Base-by-base conservation (phyloP, 441 rosid species). In the Erysimum cheiri region DNA sequence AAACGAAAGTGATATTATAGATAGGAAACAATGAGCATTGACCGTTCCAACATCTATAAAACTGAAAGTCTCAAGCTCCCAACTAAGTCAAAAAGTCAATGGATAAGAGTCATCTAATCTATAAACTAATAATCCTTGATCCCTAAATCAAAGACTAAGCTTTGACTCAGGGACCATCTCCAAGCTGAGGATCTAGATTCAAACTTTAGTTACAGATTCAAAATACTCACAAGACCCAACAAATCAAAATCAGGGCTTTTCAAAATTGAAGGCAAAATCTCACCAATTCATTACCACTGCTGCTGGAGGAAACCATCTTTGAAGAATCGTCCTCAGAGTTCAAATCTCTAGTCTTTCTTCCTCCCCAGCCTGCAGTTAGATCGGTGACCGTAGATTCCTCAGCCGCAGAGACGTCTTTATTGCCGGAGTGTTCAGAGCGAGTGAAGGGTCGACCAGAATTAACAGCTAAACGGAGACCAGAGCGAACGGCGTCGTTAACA, bases 301-400 rank as follows among this genome's bases (percentile, higher is more conserved):
- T 92, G 37, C 85, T 81, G 29, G 98, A 84, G 73, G 96, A 87
- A 69, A 90, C 94, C 77, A 88, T 75, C 80, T 84, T 91, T 4
- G 90, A 81, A 35, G 91, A 78, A 22, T 87, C 96, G 73, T 89
- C 96, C 71, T 86, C 95, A 0, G 88, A 90, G 85, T 84, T 87
- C 69, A 84, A 81, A 75, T 82, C 92, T 76, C 81, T 80, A 80
- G 86, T 77, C 89, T 85, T 93, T 80, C 89, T 82, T 40, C 71
- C 79, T 70, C 87, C 85, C 69, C 84, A 73, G 8, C 86, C 84
- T n/a, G 80, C 85, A 68, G 91, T 88, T 65, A 87, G 87, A 77
- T 87, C 96, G 11, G 95, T 89, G 57, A 91, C 84, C 0, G 96
- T 85, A 12, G 98, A 91, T 77, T 87, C 93, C 81, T 88, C 96